Evolutionary conservation across 768 basidiomycete genomes (phyloP).

Genomic region (Pulveroboletus frians): DNA sequence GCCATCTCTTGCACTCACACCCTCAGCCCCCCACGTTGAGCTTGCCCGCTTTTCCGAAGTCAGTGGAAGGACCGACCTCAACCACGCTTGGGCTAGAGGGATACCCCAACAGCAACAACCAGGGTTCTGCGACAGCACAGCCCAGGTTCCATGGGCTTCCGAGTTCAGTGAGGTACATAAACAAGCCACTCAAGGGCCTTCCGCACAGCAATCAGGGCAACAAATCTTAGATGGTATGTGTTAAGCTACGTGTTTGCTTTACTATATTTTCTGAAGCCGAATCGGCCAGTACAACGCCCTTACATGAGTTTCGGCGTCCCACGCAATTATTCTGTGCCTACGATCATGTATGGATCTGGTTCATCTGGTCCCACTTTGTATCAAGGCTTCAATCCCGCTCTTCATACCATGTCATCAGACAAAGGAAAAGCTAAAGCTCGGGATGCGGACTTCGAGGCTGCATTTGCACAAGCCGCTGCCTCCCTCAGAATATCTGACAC

Average conservation of each 20-base stretch:
- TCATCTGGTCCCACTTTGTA: conserved; percentile 34
- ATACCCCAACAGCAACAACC: conserved; percentile 41
- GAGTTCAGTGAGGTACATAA: conserved; percentile 45
- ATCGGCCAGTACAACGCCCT: conserved; percentile 31
- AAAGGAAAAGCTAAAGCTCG: conserved; percentile 78
- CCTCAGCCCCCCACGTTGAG: conserved; percentile 30
- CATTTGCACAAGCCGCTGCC: conserved; percentile 64
- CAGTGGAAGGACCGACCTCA: conserved; percentile 34
- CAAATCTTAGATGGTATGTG: conserved; percentile 26
- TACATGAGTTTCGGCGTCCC: conserved; percentile 34
- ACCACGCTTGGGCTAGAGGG: conserved; percentile 51
- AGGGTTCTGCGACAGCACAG: conserved; percentile 31
- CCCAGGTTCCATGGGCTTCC: conserved; percentile 45
- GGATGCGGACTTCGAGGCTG: conserved; percentile 81
- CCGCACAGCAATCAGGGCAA: conserved; percentile 30
- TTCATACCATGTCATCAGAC: conserved; percentile 21
- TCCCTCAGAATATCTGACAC: conserved; percentile 41
- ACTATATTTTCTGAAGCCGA: conserved; percentile 2
- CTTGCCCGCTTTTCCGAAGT: conserved; percentile 22
- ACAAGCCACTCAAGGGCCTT: conserved; percentile 18
- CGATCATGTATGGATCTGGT: conserved; percentile 27
- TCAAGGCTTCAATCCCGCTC: conserved; percentile 26
- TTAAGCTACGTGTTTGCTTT: not conserved
- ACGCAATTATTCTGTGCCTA: conserved; percentile 34
- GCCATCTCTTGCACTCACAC: conserved; percentile 32